These are phyloP conservation scores for Houttuynia cordata DNA, from an alignment of 164 flowering plant species.

Conservation along the genomic window DNA sequence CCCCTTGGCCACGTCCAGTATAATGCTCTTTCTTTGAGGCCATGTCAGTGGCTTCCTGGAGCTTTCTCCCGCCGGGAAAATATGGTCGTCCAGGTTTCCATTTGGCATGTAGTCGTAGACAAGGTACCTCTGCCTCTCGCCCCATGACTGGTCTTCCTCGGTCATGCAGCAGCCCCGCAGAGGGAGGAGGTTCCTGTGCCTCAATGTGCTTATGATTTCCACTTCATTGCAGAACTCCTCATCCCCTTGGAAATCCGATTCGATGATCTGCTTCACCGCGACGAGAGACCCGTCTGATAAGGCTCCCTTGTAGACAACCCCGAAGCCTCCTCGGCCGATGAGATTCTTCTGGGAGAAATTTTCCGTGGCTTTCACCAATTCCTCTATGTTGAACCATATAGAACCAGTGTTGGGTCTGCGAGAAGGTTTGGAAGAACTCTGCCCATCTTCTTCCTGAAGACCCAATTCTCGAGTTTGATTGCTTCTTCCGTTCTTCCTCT, in stretches of 20 bases:
- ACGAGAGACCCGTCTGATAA: constrained; percentile 44
- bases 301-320: constrained; percentile 55
- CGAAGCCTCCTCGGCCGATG: constrained; percentile 59
- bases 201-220: constrained; percentile 62
- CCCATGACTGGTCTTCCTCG: constrained; percentile 17
- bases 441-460: constrained; percentile 15
- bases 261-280: constrained; percentile 56
- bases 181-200: constrained; percentile 58
- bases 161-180: constrained; percentile 56
- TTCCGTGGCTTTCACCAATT: constrained; percentile 55
- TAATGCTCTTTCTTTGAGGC: constrained; percentile 62
- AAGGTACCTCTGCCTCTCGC: constrained; percentile 34
- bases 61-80: constrained; percentile 11
- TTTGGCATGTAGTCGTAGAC: constrained; percentile 75
- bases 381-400: constrained; percentile 43
- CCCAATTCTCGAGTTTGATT: neutral
- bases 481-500: constrained; percentile 5
- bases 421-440: constrained; percentile 18
- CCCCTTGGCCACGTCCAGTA: constrained; percentile 74
- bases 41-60: constrained; percentile 29
- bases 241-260: constrained; percentile 47
- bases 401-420: constrained; percentile 49
- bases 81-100: constrained; percentile 56
- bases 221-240: constrained; percentile 63
- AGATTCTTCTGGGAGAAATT: constrained; percentile 50